Evolutionary conservation across 768 basidiomycete genomes (phyloP).

Genomic region (Melanogaster broomeanus): DNA sequence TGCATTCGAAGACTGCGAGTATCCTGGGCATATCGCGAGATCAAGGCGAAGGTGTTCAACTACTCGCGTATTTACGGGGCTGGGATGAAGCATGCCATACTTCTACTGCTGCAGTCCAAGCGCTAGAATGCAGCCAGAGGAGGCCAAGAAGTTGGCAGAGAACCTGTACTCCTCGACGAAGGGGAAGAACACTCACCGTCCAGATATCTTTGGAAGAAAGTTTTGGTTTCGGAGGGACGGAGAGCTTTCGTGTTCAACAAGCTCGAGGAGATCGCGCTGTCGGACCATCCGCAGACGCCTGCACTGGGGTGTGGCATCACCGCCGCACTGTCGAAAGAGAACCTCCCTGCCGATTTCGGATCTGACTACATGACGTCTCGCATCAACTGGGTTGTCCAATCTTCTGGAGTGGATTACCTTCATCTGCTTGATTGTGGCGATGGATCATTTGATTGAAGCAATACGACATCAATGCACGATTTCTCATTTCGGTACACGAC

Average conservation of each 20-base stretch:
- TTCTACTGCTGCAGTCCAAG: conserved; percentile 86
- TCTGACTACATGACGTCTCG: conserved; percentile 92
- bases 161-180: conserved; percentile 92
- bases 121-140: conserved; percentile 70
- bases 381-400: conserved; percentile 99
- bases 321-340: conserved; percentile 84
- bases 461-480: conserved; percentile 87
- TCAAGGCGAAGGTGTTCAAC: conserved; percentile 97
- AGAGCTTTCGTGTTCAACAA: conserved; percentile 98
- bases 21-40: conserved; percentile 94
- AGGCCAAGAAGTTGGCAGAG: conserved; percentile 79
- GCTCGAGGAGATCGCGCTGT: conserved; percentile 90
- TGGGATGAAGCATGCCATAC: conserved; percentile 90
- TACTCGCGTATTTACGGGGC: conserved; percentile 99
- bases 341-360: conserved; percentile 79
- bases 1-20: conserved; percentile 94
- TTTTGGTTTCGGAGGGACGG: conserved; percentile 98
- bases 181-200: conserved; percentile 80
- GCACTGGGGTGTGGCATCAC: conserved; percentile 95
- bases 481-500: conserved; percentile 96
- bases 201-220: conserved; percentile 73
- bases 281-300: conserved; percentile 85
- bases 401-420: conserved; percentile 97
- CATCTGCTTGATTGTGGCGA: conserved; percentile 94
- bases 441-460: conserved; percentile 83